Percentiles rank a stretch among this genome's conserved stretches.
phyloP scores from a whole-genome alignment of 2,329 filamentous ascomycete species.

The Phaeosphaeriaceae sp. region DNA sequence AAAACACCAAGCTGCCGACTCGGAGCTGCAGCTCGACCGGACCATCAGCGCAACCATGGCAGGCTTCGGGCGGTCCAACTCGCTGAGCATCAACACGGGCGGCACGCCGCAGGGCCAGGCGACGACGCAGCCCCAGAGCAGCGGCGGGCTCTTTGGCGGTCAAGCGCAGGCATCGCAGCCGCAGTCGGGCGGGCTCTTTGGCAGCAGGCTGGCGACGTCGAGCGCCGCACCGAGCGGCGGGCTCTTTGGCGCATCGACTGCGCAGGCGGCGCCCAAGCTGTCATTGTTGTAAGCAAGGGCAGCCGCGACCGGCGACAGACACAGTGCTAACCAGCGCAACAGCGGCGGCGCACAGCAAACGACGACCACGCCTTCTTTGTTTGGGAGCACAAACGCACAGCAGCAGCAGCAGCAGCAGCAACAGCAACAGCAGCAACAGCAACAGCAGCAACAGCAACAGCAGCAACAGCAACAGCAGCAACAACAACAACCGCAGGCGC shows the following conservation, averaged over 20 bases:
- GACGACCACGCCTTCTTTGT: constrained; percentile 1
- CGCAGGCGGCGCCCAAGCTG: constrained; percentile 39
- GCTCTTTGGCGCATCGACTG: constrained; percentile 45
- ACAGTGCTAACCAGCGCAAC: constrained; percentile 34
- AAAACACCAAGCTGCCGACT: constrained; percentile 5
- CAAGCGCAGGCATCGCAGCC: constrained; percentile 38
- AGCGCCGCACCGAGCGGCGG: constrained; percentile 33
- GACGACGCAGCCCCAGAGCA: constrained; percentile 35
- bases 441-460: constrained; percentile 35
- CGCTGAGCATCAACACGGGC: constrained; percentile 63
- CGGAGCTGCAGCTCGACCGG: not conserved
- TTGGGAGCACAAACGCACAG: not conserved
- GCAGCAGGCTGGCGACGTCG: constrained; percentile 34
- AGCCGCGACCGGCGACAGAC: constrained; percentile 7
- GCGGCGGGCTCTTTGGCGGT: constrained; percentile 36
- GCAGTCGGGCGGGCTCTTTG: constrained; percentile 45
- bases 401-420: not conserved
- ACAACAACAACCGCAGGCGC: not conserved
- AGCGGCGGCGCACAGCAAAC: not conserved
- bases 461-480: constrained; percentile 10
- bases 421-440: not conserved
- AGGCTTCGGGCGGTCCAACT: constrained; percentile 57
- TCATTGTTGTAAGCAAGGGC: constrained; percentile 47
- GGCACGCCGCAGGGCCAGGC: constrained; percentile 38
- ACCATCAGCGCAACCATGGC: constrained; percentile 34